Conservation (phyloP, 2,329 filamentous ascomycete species). For the Penicillium sp. region DNA sequence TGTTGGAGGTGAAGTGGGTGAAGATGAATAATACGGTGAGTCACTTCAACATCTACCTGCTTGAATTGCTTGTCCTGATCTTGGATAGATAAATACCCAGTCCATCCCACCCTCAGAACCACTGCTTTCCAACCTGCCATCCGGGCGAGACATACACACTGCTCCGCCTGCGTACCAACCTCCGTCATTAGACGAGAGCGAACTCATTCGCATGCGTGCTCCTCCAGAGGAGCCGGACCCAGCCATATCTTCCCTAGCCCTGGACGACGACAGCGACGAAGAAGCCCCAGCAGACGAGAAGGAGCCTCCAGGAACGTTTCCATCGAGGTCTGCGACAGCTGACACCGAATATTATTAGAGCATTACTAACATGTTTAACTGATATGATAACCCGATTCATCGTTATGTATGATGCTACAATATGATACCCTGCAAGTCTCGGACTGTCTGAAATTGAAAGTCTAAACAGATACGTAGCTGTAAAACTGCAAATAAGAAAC, state of each 20-base stretch:
- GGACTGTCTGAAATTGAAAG: background rate
- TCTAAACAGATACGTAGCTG: background rate
- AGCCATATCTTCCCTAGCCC: slow-evolving; percentile 5
- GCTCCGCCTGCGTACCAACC: slow-evolving; percentile 64
- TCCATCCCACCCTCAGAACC: slow-evolving; percentile 66
- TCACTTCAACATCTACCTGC: slow-evolving; percentile 2
- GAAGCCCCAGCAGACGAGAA: slow-evolving; percentile 18
- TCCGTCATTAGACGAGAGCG: slow-evolving; percentile 61
- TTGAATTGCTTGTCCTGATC: background rate
- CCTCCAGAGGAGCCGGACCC: slow-evolving; percentile 50
- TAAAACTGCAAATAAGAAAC: background rate
- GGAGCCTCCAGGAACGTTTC: slow-evolving; percentile 32
- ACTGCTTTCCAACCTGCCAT: slow-evolving; percentile 75
- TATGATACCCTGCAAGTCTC: background rate
- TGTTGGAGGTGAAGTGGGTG: slow-evolving; percentile 83
- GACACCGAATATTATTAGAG: slow-evolving; percentile 35
- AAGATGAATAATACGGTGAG: slow-evolving; percentile 88
- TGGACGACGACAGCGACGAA: slow-evolving; percentile 34
- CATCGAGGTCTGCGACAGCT: slow-evolving; percentile 18
- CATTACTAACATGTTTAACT: slow-evolving; percentile 8
- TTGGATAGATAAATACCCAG: slow-evolving; percentile 73
- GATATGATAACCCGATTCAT: background rate
- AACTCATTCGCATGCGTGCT: slow-evolving; percentile 57
- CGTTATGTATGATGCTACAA: background rate
- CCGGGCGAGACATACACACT: slow-evolving; percentile 76